Evolutionary conservation across 371 early-diverging fungal genomes (phyloP), one percentile per base, ranked within the genome.

Genomic region (Dichotomocladium elegans): DNA sequence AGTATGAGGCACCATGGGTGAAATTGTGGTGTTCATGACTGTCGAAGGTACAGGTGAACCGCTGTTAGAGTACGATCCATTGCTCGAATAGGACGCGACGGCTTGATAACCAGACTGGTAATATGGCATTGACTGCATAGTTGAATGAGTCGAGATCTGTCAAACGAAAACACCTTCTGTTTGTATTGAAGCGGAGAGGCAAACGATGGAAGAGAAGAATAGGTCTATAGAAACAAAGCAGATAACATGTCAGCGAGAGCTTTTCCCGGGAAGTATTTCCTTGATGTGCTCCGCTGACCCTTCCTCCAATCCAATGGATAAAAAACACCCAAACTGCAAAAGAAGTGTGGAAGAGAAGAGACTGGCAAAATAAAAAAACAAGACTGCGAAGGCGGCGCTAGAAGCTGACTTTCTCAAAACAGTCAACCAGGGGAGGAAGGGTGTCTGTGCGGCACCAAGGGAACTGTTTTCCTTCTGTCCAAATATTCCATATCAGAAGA

Each of bases 71-170:
- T 60, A 54, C 10, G 58, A 30, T 5, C 53, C 41, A 42, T 37
- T 37, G 37, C 37, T 37, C 37, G 57, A 31, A 19, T 50, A 40
- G 17, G 57, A 44, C 9, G 53, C 47, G 24, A 57, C 29, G 24
- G 58, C 40, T 51, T 60, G 59, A 48, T 65, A 70, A 41, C 51
- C 50, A 40, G 51, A 51, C 35, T 64, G 60, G 40, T 60, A 60
- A 45, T 63, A 58, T 12, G 58, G 63, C 57, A 57, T 40, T 19
- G 62, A 57, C 55, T 58, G 58, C 58, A 58, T 58, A n/a, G n/a
- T n/a, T n/a, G n/a, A n/a, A n/a, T n/a, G 26, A 29, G 43, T 14
- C 37, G 57, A 45, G 45, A 54, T 46, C 45, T 54, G 54, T 44
- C 47, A 54, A 54, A 53, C n/a, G n/a, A n/a, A n/a, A 41, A 19